Evolutionary conservation across 1,139 yeast genomes (phyloP).

Genomic region (Candida tunisiensis): DNA sequence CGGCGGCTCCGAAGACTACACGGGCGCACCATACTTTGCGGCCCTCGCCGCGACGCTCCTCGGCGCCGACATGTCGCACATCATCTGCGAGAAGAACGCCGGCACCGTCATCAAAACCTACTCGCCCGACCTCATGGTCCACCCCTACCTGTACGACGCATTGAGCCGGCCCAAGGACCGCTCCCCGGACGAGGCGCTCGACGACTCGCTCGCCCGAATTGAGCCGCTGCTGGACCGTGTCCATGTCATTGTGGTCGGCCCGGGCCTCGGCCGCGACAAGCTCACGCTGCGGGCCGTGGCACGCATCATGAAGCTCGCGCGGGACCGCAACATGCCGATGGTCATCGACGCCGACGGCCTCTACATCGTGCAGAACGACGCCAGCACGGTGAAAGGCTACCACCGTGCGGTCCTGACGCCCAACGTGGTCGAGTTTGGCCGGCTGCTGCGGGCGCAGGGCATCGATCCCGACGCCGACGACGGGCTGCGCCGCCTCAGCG

Average conservation of each 20-base stretch:
- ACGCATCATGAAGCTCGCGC: conserved; percentile 39
- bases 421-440: conserved; percentile 66
- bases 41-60: conserved; percentile 69
- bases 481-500: conserved; percentile 8
- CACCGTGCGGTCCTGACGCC: conserved; percentile 65
- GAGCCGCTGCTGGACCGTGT: conserved; percentile 39
- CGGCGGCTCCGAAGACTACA: conserved; percentile 91
- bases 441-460: conserved; percentile 37
- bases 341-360: conserved; percentile 86
- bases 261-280: conserved; percentile 80
- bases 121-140: conserved; percentile 92
- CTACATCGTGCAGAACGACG: conserved; percentile 39
- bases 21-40: conserved; percentile 93
- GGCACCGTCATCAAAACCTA: conserved; percentile 72
- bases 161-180: conserved; percentile 1
- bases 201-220: conserved; percentile 38
- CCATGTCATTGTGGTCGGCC: conserved; percentile 79
- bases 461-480: conserved; percentile 10
- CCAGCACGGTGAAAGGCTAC: conserved; percentile 34
- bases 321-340: conserved; percentile 37
- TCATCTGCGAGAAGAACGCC: conserved; percentile 67
- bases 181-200: no score
- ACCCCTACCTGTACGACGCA: conserved; percentile 51
- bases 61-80: conserved; percentile 83
- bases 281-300: conserved; percentile 46